Evolutionary conservation across 352 stramenopile genomes (phyloP).

Genomic region (Phytophthora sp.): DNA sequence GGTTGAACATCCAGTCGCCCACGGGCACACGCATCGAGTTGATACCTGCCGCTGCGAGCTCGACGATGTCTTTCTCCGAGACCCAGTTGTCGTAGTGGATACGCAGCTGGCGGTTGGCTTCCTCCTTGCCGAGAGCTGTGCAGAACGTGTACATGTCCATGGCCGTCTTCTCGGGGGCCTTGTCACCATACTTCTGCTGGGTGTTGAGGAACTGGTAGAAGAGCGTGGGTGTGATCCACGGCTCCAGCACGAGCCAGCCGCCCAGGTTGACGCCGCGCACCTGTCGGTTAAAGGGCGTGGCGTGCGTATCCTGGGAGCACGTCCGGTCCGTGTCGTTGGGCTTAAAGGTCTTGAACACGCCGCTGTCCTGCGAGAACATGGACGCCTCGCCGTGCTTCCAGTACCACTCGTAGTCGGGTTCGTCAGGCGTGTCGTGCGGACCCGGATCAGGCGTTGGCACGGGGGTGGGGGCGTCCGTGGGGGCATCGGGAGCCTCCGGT

Average conservation of each 20-base stretch:
- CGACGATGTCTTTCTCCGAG: conserved; percentile 91
- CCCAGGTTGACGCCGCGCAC: conserved; percentile 94
- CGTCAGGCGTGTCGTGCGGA: conserved; percentile 27
- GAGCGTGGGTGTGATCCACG: conserved; percentile 95
- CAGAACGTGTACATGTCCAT: conserved; percentile 96
- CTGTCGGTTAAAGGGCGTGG: conserved; percentile 44
- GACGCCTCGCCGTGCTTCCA: conserved; percentile 67
- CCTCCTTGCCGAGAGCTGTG: conserved; percentile 78
- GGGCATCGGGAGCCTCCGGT: conserved; percentile 1
- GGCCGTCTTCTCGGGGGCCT: conserved; percentile 84
- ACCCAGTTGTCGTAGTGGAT: conserved; percentile 96
- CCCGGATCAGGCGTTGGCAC: conserved; percentile 8
- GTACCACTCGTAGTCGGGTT: conserved; percentile 61
- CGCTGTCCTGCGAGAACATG: conserved; percentile 53
- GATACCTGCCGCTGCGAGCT: conserved; percentile 77
- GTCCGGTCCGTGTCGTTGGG: conserved; percentile 70
- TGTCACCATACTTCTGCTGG: conserved; percentile 69
- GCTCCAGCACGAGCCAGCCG: conserved; percentile 97
- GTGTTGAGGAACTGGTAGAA: conserved; percentile 97
- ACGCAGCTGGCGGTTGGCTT: conserved; percentile 93
- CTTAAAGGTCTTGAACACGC: conserved; percentile 65
- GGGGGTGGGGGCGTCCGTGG: conserved; percentile 7
- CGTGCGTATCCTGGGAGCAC: conserved; percentile 74
- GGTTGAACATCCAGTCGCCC: conserved; percentile 96
- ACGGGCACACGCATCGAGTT: conserved; percentile 92